Conservation (phyloP, 768 basidiomycete species). For the Tulasnella sp. region DNA sequence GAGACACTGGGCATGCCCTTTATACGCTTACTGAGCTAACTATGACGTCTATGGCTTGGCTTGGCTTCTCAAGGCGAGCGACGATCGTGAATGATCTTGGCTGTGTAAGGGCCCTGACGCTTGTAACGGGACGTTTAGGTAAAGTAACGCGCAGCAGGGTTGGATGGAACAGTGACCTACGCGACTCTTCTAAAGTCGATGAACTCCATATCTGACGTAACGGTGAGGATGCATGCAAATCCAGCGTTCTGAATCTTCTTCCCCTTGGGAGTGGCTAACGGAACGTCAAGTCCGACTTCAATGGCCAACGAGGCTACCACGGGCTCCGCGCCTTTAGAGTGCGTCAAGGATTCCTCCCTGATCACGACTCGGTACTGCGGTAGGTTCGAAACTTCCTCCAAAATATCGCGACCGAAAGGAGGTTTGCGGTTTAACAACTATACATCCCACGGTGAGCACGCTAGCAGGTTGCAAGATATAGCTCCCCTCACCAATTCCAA, state of each 20-base stretch:
- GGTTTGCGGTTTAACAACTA: conserved; percentile 71
- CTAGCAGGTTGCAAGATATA: neutral
- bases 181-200: conserved; percentile 76
- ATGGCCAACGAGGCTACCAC: conserved; percentile 57
- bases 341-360: conserved; percentile 45
- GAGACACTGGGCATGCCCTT: neutral
- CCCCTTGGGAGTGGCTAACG: conserved; percentile 38
- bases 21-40: conserved; percentile 55
- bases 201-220: conserved; percentile 70
- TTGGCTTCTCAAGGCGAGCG: conserved; percentile 65
- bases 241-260: conserved; percentile 52
- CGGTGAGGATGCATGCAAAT: conserved; percentile 67
- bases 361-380: conserved; percentile 61
- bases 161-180: conserved; percentile 45
- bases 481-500: conserved; percentile 56
- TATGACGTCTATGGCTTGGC: conserved; percentile 60
- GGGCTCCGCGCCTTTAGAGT: conserved; percentile 49
- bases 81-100: conserved; percentile 58
- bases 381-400: conserved; percentile 57
- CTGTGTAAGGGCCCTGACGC: conserved; percentile 62
- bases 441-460: neutral
- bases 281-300: conserved; percentile 50
- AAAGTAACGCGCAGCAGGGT: neutral
- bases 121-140: conserved; percentile 36
- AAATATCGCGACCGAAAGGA: conserved; percentile 69